These are phyloP conservation scores for Tardiomyces blankii DNA, from an alignment of 1,139 yeast species.

Conservation along the genomic window DNA sequence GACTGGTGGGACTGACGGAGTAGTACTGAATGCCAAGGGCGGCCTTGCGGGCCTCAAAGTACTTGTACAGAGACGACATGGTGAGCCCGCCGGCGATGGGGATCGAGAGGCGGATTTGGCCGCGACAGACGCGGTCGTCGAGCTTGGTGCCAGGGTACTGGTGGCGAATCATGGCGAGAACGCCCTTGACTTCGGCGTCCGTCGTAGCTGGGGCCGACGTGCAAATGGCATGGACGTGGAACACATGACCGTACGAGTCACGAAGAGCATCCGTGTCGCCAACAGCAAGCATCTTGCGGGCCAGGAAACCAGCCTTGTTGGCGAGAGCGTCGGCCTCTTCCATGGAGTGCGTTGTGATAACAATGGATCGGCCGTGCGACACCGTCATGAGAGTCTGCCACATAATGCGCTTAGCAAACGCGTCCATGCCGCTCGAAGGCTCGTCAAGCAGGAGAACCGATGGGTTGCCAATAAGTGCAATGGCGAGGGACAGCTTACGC, in stretches of 20 bases:
- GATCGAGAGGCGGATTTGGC: constrained; percentile 23
- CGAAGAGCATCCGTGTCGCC: constrained; percentile 23
- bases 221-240: constrained; percentile 23
- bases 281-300: constrained; percentile 22
- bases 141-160: constrained; percentile 16
- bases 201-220: constrained; percentile 18
- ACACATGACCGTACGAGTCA: constrained; percentile 18
- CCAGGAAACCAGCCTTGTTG: constrained; percentile 26
- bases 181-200: constrained; percentile 14
- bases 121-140: constrained; percentile 24
- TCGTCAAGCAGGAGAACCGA: constrained; percentile 86
- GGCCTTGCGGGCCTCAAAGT: constrained; percentile 18
- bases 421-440: constrained; percentile 86
- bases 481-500: constrained; percentile 92
- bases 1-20: constrained; percentile 22
- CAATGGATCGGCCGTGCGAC: constrained; percentile 23
- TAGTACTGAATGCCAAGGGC: constrained; percentile 21
- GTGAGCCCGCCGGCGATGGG: constrained; percentile 9
- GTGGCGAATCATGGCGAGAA: constrained; percentile 13
- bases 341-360: constrained; percentile 30
- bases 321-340: constrained; percentile 31
- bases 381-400: constrained; percentile 26
- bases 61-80: constrained; percentile 17
- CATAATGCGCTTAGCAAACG: constrained; percentile 39
- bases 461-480: constrained; percentile 93